Evolutionary conservation across 768 basidiomycete genomes (phyloP), one percentile per base, ranked within the genome.

Genomic region (Kwoniella bestiolae): DNA sequence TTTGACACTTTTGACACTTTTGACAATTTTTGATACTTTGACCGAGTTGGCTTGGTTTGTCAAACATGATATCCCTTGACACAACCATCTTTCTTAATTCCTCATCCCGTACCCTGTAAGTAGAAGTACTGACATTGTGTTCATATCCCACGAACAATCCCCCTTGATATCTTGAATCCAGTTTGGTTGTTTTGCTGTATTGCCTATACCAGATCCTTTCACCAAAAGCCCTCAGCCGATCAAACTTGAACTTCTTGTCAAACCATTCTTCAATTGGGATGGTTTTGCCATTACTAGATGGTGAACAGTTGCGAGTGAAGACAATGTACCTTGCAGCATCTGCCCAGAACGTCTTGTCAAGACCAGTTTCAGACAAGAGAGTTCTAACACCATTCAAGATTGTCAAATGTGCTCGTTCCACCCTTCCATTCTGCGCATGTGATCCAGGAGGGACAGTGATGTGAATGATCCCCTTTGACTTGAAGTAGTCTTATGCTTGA

Each of bases 391-490:
- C 47, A 47, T 72, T 69, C 1, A 65, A 16, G 28, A 72, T 25
- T 1, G 63, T 65, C 14, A 72, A 41, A 32, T 69, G 60, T 9
- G 65, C 65, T 18, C 71, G 49, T 51, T 72, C 71, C 4, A 69
- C 65, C 14, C 71, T 44, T 14, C 68, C 68, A 49, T 72, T 72
- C 23, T 66, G 60, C 21, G 64, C 57, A 34, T 72, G 71, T 3
- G 60, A 52, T 34, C 56, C 71, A 47, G 71, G 60, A 21, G 71
- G 71, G 6, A 63, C 57, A 12, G 53, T 31, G 29, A 28, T 49
- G 32, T 59, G 57, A 4, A 46, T 28, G n/a, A 59, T 59, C 3
- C 57, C 57, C 3, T 29, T 41, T 46, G 29, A 12, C 56, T 34
- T 16, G 26, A 32, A 34, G 53, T 56, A 34, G 32, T 8, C 45